Evolutionary conservation across 208 protist species (phyloP), one percentile per base, ranked within the genome.

Genomic region (Wallacemonas sp.): DNA sequence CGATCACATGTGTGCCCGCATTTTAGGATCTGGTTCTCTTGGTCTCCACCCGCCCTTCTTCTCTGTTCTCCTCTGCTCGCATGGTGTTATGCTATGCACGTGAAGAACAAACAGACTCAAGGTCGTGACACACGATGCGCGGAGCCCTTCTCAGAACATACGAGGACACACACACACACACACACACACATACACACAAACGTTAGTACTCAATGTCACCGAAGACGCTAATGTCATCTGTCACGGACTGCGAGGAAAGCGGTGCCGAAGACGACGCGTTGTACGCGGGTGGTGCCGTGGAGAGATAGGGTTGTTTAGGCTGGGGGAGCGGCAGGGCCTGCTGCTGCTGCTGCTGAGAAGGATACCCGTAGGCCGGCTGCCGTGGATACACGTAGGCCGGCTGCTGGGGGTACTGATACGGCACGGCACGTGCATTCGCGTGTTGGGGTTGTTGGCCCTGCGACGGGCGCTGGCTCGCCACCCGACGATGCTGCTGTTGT

Each of bases 161-260:
- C n/a, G n/a, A n/a, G n/a, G n/a, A n/a, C n/a, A n/a, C n/a, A n/a
- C n/a, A n/a, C n/a, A n/a, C n/a, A n/a, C n/a, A n/a, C n/a, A n/a
- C n/a, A n/a, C 44, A 49, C 17, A 22, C 9, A 14, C 44, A 26
- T 19, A 26, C 9, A 49, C 17, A 5, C 22, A 5, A 49, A 14
- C 9, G 36, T 19, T 39, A 58, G 22, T 30, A 58, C 14, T 58
- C 51, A 0, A 27, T 8, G 9, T 26, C 24, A 21, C 51, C 41
- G 17, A 1, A 58, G 30, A 58, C 51, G 24, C 51, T 58, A 31
- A 58, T 41, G 30, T 58, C 51, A 39, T 58, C 51, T n/a, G 44
- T 49, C 44, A 41, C 6, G 9, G 9, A 14, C 17, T 9, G 44
- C 44, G 19, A 26, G 44, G 9, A 8, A 26, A 22, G 44, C 17